phyloP scores from a whole-genome alignment of 2,329 filamentous ascomycete genomes.

The Dothideomycetidae sp. region DNA sequence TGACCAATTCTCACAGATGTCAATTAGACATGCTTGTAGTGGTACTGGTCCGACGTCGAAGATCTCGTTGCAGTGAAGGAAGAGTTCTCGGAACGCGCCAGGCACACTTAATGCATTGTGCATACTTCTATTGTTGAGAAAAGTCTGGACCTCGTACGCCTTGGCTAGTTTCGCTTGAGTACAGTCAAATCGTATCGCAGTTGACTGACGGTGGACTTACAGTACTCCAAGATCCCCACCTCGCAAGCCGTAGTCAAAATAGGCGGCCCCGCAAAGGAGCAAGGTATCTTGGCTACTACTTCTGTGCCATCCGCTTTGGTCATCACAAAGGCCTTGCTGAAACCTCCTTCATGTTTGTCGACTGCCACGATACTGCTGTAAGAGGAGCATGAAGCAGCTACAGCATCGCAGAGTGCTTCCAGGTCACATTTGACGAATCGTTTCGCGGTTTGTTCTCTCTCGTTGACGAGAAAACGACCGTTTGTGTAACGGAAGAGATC shows the following conservation, averaged over 20 bases:
- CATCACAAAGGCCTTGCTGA: conserved; percentile 22
- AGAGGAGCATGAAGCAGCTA: conserved; percentile 13
- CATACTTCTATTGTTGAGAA: background rate
- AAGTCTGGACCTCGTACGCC: background rate
- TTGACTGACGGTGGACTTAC: no score
- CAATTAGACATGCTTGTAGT: background rate
- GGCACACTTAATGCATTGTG: background rate
- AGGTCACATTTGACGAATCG: conserved; percentile 21
- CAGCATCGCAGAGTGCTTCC: conserved; percentile 19
- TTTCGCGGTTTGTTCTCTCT: conserved; percentile 15
- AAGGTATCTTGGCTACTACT: conserved; percentile 23
- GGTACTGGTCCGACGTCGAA: background rate
- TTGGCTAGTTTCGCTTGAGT: background rate
- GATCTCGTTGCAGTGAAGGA: background rate
- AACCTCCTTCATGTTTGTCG: conserved; percentile 23
- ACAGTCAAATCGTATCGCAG: no score
- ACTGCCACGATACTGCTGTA: conserved; percentile 17
- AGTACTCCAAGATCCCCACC: conserved; percentile 18
- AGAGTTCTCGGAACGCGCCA: background rate
- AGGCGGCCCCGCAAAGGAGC: conserved; percentile 19
- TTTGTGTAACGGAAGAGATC: conserved; percentile 15
- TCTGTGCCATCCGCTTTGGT: conserved; percentile 18
- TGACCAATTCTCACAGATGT: background rate
- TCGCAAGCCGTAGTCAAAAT: conserved; percentile 20
- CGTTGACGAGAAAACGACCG: conserved; percentile 20